phyloP scores from a whole-genome alignment of 2,329 filamentous ascomycete genomes.

The Anthostomella pinea region DNA sequence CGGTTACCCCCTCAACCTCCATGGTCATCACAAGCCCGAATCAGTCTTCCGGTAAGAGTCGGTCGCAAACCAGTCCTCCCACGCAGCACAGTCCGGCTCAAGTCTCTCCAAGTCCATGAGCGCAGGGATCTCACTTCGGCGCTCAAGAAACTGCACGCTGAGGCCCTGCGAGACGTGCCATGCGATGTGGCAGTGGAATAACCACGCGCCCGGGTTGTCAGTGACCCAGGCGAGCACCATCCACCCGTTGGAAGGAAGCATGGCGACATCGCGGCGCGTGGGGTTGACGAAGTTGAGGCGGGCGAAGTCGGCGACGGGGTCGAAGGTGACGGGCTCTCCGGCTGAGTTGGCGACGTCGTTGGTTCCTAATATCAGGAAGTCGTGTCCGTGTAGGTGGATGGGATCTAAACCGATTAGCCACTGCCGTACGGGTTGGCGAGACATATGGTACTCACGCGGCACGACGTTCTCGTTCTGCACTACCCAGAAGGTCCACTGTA shows the following conservation, averaged over 20 bases:
- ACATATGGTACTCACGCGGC: conserved; percentile 15
- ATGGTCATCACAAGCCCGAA: conserved; percentile 10
- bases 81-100: conserved; percentile 3
- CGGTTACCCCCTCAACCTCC: no score
- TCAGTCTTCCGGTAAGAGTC: conserved; percentile 4
- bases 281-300: conserved; percentile 39
- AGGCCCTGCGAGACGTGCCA: conserved; percentile 14
- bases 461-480: conserved; percentile 30
- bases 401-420: conserved; percentile 5
- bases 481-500: conserved; percentile 30
- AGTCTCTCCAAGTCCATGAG: conserved; percentile 4
- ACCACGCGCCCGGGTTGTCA: conserved; percentile 48
- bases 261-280: conserved; percentile 44
- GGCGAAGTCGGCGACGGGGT: conserved; percentile 26
- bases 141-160: conserved; percentile 13
- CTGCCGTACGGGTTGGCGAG: neutral
- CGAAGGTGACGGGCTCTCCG: conserved; percentile 12
- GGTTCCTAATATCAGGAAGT: conserved; percentile 24
- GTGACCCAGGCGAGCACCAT: conserved; percentile 45
- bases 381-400: conserved; percentile 21
- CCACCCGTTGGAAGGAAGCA: conserved; percentile 42
- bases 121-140: conserved; percentile 1
- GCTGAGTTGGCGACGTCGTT: conserved; percentile 19
- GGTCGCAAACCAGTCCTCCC: conserved; percentile 3
- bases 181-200: conserved; percentile 18